Evolutionary conservation across 2,329 filamentous ascomycete genomes (phyloP), one percentile per base, ranked within the genome.

Genomic region (Fusarium clavum): DNA sequence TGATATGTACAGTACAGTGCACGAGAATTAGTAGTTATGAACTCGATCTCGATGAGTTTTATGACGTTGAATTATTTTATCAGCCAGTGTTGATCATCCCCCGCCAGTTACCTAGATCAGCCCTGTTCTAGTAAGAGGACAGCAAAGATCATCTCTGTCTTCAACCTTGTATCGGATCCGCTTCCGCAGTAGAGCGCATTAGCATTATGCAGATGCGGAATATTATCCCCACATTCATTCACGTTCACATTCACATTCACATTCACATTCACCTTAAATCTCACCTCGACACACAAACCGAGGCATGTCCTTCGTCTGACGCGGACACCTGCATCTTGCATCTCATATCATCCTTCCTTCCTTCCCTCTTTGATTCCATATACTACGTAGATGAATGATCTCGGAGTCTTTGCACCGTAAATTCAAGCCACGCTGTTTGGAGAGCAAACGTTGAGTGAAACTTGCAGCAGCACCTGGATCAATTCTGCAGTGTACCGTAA

Each of bases 71-170:
- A 34, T 8, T 45, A 48, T 38, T 40, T 20, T 22, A 38, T 55
- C 57, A 25, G 16, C 14, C 22, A 29, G 18, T 41, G 34, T 30
- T 57, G 45, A 57, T 32, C 45, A 30, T 40, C 32, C 44, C 34
- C 34, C 25, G 45, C 34, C 43, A 32, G 34, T 22, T 38, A 29
- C 27, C 27, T 10, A 46, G 51, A 53, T 65, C 64, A 67, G 64
- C 55, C 61, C 49, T 65, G 45, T 56, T 13, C 53, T 54, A 14
- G 30, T 11, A 34, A 14, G 20, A 32, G 38, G 41, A 38, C 48
- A 44, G 44, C 32, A 55, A 49, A 54, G 60, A 66, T 66, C 44
- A 51, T 43, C 63, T 24, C 18, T 47, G 18, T 29, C 32, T 24
- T 22, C 20, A 14, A 25, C 12, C 32, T 22, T 32, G 34, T 20